These are phyloP conservation scores for Prinsepia uniflora DNA, from an alignment of 306 rosid species.

Conservation along the genomic window DNA sequence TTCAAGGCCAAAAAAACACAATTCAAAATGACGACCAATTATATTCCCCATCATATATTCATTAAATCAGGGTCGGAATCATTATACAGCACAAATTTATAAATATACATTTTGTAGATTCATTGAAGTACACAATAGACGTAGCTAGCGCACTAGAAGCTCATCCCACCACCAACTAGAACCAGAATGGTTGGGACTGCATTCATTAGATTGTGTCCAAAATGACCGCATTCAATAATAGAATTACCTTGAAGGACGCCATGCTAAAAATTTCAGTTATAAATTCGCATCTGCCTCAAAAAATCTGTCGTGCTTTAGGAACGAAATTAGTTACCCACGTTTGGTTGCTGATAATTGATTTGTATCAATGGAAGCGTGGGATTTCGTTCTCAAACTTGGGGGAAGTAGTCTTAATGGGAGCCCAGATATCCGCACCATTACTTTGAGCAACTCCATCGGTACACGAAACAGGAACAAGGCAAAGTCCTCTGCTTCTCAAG, in stretches of 20 bases:
- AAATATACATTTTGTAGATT: slow-evolving; percentile 47
- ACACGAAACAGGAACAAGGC: slow-evolving; percentile 69
- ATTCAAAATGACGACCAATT: background rate
- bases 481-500: slow-evolving; percentile 84
- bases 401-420: slow-evolving; percentile 72
- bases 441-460: slow-evolving; percentile 82
- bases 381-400: slow-evolving; percentile 43
- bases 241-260: slow-evolving; percentile 27
- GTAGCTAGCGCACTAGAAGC: slow-evolving; percentile 26
- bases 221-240: slow-evolving; percentile 23
- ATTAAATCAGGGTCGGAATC: background rate
- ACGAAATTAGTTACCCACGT: slow-evolving; percentile 13
- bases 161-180: slow-evolving; percentile 38
- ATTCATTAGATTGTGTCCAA: slow-evolving; percentile 22
- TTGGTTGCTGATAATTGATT: slow-evolving; percentile 23
- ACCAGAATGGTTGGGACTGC: slow-evolving; percentile 34
- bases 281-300: slow-evolving; percentile 16
- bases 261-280: slow-evolving; percentile 30
- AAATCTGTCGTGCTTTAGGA: slow-evolving; percentile 21
- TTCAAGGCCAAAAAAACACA: background rate
- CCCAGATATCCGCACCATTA: slow-evolving; percentile 99
- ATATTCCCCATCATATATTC: background rate
- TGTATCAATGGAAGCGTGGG: slow-evolving; percentile 48
- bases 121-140: slow-evolving; percentile 12
- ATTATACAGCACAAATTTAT: slow-evolving; percentile 24